Evolutionary conservation across 2,329 filamentous ascomycete genomes (phyloP), one percentile per base, ranked within the genome.

Genomic region (Dothiorella sarmentorum): DNA sequence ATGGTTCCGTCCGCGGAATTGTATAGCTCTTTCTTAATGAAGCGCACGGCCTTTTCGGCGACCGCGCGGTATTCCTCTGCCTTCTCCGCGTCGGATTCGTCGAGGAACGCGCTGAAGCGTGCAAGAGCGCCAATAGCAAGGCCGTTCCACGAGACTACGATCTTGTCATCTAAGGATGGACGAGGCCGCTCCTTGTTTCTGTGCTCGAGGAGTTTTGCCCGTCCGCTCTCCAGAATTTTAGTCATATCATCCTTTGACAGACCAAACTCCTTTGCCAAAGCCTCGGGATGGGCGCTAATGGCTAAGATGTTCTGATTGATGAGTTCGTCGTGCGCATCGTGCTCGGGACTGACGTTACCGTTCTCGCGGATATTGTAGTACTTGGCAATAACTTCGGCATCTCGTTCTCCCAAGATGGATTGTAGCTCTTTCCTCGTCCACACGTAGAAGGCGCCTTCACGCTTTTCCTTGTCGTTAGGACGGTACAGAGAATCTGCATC

Each of bases 311-410:
- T 99, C 70, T 96, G 91, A 66, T 93, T 91, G 68, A 96, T 87
- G 61, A 97, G 93, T 68, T 97, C 93, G 69, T 97, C 93, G 66
- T 96, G 89, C 0, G 90, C 87, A 68, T 99, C 94, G 65, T 93
- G 85, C 58, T 87, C 84, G 3, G 87, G 85, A 31, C 86, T 83
- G 1, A 99, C 87, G 67, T 99, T 97, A 43, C 94, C 94, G 64
- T 95, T 86, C 38, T 89, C 82, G 29, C 84, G 82, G 13, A 97
- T 87, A 61, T 90, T 89, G 85, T 90, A 97, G 72, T 96, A 90
- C 4, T 85, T 85, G 0, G 91, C 90, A 27, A 90, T 86, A 15
- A 96, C 83, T 2, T 86, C 83, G 20, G 86, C 86, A 60, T 89
- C 85, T 38, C 86, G 80, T 3, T 82, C 79, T 2, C 85, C 85